Evolutionary conservation across 2,329 filamentous ascomycete species (phyloP).

Genomic region (Monosporascus ibericus): DNA sequence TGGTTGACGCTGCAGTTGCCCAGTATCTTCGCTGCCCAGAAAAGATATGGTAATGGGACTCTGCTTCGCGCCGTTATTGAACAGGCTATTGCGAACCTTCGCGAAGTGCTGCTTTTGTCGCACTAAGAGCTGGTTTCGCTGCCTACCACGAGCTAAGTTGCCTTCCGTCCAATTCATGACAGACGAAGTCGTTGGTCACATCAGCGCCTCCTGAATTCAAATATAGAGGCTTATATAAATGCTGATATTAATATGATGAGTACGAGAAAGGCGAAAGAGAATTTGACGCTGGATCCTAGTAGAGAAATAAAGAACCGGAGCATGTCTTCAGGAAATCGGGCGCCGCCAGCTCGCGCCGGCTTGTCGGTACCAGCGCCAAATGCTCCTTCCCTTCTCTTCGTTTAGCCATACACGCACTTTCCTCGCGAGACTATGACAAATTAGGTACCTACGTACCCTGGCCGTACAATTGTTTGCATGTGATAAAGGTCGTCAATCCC

Average conservation of each 20-base stretch:
- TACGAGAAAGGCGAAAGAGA: not conserved
- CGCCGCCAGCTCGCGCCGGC: not conserved
- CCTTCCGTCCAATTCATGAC: constrained; percentile 47
- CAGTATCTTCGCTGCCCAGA: constrained; percentile 5
- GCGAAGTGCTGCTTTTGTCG: constrained; percentile 44
- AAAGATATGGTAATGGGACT: constrained; percentile 28
- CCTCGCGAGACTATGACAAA: not conserved
- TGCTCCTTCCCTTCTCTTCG: not conserved
- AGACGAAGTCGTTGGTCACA: not conserved
- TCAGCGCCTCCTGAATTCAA: not conserved
- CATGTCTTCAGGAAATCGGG: not conserved
- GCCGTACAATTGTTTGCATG: too few species aligned
- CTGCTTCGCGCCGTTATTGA: constrained; percentile 20
- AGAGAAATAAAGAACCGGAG: too few species aligned
- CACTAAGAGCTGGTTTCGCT: constrained; percentile 27
- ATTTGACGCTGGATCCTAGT: not conserved
- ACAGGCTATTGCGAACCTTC: constrained; percentile 30
- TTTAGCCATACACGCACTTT: not conserved
- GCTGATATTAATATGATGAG: not conserved
- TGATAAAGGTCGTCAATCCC: too few species aligned
- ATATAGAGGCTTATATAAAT: constrained; percentile 12
- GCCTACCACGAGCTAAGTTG: constrained; percentile 30
- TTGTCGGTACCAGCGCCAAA: not conserved
- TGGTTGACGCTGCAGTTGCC: constrained; percentile 1
- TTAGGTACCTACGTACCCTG: not conserved